Conservation (phyloP, 2,329 filamentous ascomycete genomes). For the Xylariaceae sp. region DNA sequence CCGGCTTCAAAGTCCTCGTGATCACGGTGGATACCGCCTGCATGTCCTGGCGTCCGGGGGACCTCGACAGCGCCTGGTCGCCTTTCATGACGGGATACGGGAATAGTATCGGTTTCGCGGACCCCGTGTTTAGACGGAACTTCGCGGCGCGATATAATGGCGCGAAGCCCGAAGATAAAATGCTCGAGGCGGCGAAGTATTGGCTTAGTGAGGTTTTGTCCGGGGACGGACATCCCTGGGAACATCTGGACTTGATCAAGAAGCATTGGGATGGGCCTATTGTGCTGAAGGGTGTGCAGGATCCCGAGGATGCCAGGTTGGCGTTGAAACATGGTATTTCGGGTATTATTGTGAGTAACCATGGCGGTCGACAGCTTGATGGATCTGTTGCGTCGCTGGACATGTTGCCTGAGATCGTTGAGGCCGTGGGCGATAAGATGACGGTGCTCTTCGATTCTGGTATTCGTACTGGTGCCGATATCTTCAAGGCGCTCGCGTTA, state of each 20-base stretch:
- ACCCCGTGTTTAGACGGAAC: conserved; percentile 58
- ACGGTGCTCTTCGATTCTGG: conserved; percentile 58
- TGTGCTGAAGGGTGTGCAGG: conserved; percentile 34
- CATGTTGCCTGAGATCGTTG: conserved; percentile 55
- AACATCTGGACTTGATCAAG: conserved; percentile 25
- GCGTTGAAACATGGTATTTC: conserved; percentile 22
- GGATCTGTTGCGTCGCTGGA: conserved; percentile 50
- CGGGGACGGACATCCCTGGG: conserved; percentile 26
- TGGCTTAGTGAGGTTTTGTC: conserved; percentile 29
- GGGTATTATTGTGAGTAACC: conserved; percentile 52
- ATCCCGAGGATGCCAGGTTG: conserved; percentile 27
- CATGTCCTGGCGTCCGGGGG: conserved; percentile 62
- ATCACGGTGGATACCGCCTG: conserved; percentile 69
- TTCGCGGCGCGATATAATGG: conserved; percentile 48
- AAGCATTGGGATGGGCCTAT: conserved; percentile 29
- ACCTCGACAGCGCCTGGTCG: conserved; percentile 58
- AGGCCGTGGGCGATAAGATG: conserved; percentile 55
- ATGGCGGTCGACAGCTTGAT: conserved; percentile 54
- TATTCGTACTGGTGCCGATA: conserved; percentile 54
- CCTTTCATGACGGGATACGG: conserved; percentile 57
- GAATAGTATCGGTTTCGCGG: conserved; percentile 57
- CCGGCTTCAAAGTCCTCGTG: conserved; percentile 60
- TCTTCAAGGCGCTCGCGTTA: conserved; percentile 50
- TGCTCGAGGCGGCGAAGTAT: conserved; percentile 31
- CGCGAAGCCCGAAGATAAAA: conserved; percentile 43